Evolutionary conservation across 352 stramenopile species (phyloP), one percentile per base, ranked within the genome.

Genomic region (Phytophthora nicotianae): DNA sequence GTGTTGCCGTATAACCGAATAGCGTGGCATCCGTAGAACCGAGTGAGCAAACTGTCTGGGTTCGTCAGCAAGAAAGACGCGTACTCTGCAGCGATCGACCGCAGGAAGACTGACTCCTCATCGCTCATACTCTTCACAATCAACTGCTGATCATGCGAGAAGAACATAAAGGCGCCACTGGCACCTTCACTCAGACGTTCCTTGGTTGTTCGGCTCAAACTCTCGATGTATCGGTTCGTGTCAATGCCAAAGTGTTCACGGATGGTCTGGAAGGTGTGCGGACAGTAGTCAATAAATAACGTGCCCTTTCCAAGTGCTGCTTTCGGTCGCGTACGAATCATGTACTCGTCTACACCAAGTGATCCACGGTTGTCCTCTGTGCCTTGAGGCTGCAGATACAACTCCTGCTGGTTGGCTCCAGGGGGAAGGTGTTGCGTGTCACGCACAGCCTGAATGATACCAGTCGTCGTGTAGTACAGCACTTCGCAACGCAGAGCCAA

Each of bases 81-180:
- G 57, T 95, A 95, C 29, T 93, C 82, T 24, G 81, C 68, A 19
- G 87, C 87, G 52, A 95, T 90, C 9, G 83, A 90, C 29, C 86
- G 83, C 42, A 95, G 57, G 58, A 95, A 95, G 13, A 76, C 70
- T 19, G 85, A 90, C 53, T 95, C 87, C 47, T 93, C 87, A 52
- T 92, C 79, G 56, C 85, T 94, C 87, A 95, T 95, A 81, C 87
- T 95, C 68, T 95, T 95, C 47, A 95, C 87, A 61, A 95, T 95
- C 50, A 93, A 56, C 64, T 94, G 81, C 66, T 95, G 87, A 57
- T 95, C 87, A 58, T 90, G 80, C 5, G 87, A 95, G 59, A 95
- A 95, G 66, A 94, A 95, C 87, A 95, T 95, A 68, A 95, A 95
- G 11, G 87, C 87, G 10, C 87, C 87, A 65, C 85, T 94, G 0